Evolutionary conservation across 1,139 yeast species (phyloP), one percentile per base, ranked within the genome.

Genomic region (Debaryomyces udenii): DNA sequence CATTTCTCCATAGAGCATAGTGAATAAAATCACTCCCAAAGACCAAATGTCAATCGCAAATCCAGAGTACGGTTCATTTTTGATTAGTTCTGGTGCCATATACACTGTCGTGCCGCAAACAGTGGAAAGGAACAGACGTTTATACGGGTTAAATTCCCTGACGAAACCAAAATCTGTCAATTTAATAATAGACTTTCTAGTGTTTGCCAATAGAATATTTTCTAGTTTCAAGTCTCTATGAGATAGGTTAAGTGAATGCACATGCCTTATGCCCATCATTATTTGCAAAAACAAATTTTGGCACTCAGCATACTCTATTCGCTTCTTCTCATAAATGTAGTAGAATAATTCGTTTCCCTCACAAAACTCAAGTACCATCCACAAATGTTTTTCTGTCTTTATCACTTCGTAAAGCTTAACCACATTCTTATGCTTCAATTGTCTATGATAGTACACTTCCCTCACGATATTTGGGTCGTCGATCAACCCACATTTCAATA

Each of bases 121-220:
- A 0, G 97, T 93, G 36, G 86, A 86, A 33, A 93, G 64, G 39
- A 83, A 66, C n/a, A 60, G 61, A 64, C 76, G 47, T 68, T 72
- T 40, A 67, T 73, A 49, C 56, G 84, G 69, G 71, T 67, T 66
- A 46, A 60, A 82, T 55, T 90, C 97, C 48, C 98, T 70, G 2
- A 96, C 90, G 60, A 93, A 91, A 0, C 99, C 99, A 64, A 93
- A 91, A 66, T 93, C 99, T 3, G 95, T 83, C 42, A 91, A 64
- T 61, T 89, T 89, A 23, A 89, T 83, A 2, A 63, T 45, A 5
- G 68, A 52, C 50, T 80, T 79, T 41, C 77, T 72, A 45, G 78
- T 73, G 53, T 82, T 85, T 48, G 89, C 95, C 44, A 91, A 64
- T 35, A 91, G 63, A 15, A 90, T 83, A 58, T 91, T 91, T 60